Percentiles rank a stretch among this genome's conserved stretches.
Conservation (phyloP, 75 land plant genomes). For the Selaginella tamariscina region DNA sequence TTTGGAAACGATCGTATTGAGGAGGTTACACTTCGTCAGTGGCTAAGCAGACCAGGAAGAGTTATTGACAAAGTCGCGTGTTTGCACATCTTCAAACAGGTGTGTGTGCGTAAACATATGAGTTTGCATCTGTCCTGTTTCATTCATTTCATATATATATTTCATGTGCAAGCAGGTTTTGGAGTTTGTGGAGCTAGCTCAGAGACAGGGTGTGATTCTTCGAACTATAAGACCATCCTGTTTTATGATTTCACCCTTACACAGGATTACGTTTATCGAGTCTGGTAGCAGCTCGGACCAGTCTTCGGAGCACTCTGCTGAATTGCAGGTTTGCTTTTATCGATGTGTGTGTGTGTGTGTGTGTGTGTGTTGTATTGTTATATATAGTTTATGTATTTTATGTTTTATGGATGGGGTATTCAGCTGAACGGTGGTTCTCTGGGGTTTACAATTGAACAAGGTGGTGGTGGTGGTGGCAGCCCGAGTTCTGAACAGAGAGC, state of each 20-base stretch:
- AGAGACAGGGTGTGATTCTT: constrained; percentile 72
- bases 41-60: constrained; percentile 61
- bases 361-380: too few species aligned
- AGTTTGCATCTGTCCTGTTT: too few species aligned
- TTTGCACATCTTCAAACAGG: constrained; percentile 80
- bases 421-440: too few species aligned
- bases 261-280: constrained; percentile 75
- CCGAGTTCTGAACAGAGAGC: too few species aligned
- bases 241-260: constrained; percentile 69
- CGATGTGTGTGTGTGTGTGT: too few species aligned
- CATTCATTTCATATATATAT: too few species aligned
- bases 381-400: too few species aligned
- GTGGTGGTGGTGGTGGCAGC: too few species aligned
- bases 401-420: too few species aligned
- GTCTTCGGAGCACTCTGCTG: constrained; percentile 29
- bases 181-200: constrained; percentile 79
- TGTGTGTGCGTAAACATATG: too few species aligned
- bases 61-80: constrained; percentile 51
- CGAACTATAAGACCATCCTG: constrained; percentile 87
- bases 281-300: constrained; percentile 61
- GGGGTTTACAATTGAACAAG: too few species aligned
- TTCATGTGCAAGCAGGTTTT: constrained; percentile 76
- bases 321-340: too few species aligned
- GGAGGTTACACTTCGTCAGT: constrained; percentile 34
- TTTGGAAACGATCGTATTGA: background rate